Base-by-base conservation (phyloP, 2,329 filamentous ascomycete species). In the Raffaelea albimanens region DNA sequence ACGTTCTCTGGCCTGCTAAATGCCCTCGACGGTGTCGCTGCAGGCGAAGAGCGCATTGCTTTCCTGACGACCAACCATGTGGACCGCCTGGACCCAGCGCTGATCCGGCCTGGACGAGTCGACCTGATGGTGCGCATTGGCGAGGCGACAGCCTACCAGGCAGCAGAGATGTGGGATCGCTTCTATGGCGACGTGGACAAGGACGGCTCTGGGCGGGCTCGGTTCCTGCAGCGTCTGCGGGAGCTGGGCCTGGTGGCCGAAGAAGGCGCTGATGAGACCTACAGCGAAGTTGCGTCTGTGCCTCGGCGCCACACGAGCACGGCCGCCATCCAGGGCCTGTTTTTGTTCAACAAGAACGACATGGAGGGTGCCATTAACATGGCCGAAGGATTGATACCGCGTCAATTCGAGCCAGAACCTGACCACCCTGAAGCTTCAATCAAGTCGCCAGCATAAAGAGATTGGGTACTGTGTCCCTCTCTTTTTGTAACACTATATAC, bases 11-110 rank as follows among this genome's bases (percentile, higher is more conserved):
- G 91, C 0, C 69, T 97, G 19, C 70, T 97, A 34, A 90, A 90
- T 58, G 85, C 86, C 0, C 65, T 91, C 14, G 93, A 98, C 53
- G 93, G 93, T 2, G 81, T 97, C n/a, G 89, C 89, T 7, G 94
- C 90, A 45, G 87, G 89, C 13, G 93, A 97, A 62, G 91, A 97
- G 68, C 80, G 93, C 46, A 86, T 98, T 52, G 82, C 94, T 1
- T 95, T 98, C 64, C 72, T 95, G 53, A 98, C 93, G 2, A 95
- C 91, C 19, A 98, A 98, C 59, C 88, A 96, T 59, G 81, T 95
- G 34, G 89, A 96, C 55, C 78, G 87, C 38, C 75, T 97, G 2
- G 89, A 96, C 59, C 84, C 88, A 51, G 93, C 93, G 4, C 68
- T 98, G 39, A 87, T 97, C 43, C 77, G 93, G 21, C 93, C 93